phyloP scores from a whole-genome alignment of 768 basidiomycete species.

The Mycena rebaudengoi region DNA sequence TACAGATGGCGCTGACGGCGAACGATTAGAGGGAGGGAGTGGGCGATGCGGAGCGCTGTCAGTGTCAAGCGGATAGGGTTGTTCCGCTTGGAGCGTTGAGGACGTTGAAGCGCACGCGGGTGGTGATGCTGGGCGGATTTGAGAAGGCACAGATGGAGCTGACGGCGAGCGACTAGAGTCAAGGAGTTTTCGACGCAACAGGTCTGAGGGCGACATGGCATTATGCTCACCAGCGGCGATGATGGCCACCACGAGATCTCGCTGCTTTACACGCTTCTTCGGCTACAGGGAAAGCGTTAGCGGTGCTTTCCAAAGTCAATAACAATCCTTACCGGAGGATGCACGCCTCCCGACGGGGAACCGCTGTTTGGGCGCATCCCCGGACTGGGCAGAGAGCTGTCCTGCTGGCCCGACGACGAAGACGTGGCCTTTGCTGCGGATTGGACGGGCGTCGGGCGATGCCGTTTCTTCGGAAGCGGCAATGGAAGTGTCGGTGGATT shows the following conservation, averaged over 20 bases:
- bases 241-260: slow-evolving; percentile 13
- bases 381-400: not conserved
- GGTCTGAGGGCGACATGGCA: not conserved
- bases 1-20: no score
- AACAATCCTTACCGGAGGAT: not conserved
- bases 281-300: not conserved
- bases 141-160: not conserved
- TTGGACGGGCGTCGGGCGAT: not conserved
- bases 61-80: no score
- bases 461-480: not conserved
- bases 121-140: no score
- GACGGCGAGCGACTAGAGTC: not conserved
- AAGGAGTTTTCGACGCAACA: not conserved
- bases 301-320: not conserved
- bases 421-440: not conserved
- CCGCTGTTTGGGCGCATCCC: not conserved
- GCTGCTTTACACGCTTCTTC: not conserved
- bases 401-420: not conserved
- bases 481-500: not conserved
- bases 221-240: slow-evolving; percentile 14
- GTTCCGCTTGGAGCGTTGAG: no score
- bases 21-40: no score
- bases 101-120: no score
- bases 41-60: no score
- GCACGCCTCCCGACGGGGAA: not conserved